These are phyloP conservation scores for Ganoderma sinense DNA, from an alignment of 1,284 basidiomycete genomes.

Conservation along the genomic window DNA sequence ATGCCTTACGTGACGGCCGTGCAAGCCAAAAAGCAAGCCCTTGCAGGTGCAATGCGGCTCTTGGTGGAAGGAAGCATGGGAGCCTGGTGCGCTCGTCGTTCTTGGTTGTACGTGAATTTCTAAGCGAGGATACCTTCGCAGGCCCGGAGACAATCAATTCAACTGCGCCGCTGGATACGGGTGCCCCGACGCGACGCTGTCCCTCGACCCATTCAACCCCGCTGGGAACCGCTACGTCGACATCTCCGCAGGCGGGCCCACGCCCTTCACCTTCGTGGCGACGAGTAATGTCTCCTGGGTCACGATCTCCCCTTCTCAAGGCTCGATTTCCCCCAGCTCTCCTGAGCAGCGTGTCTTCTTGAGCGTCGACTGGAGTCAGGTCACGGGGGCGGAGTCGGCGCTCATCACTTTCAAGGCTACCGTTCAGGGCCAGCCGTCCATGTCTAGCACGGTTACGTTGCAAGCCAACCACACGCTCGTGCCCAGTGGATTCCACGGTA, in stretches of 20 bases:
- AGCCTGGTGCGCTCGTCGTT: conserved; percentile 53
- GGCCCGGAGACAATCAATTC: conserved; percentile 68
- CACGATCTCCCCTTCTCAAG: conserved; percentile 52
- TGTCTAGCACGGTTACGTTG: conserved; percentile 49
- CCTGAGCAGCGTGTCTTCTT: conserved; percentile 65
- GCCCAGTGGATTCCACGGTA: conserved; percentile 57
- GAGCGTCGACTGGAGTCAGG: conserved; percentile 68
- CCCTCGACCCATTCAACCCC: conserved; percentile 62
- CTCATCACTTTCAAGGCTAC: conserved; percentile 57
- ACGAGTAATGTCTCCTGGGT: conserved; percentile 63
- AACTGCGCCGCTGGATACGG: conserved; percentile 59
- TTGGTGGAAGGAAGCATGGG: conserved; percentile 66
- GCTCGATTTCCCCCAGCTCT: conserved; percentile 56
- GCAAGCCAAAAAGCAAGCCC: conserved; percentile 61
- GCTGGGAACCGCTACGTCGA: conserved; percentile 64
- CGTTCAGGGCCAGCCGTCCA: conserved; percentile 45
- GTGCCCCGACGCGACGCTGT: conserved; percentile 59
- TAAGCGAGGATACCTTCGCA: conserved; percentile 29
- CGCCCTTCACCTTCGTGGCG: conserved; percentile 62
- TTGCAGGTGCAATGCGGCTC: conserved; percentile 68
- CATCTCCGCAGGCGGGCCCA: conserved; percentile 66
- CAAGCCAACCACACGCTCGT: conserved; percentile 48
- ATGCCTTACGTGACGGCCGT: conserved; percentile 66
- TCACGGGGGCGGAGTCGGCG: conserved; percentile 52
- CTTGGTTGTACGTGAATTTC: background rate